phyloP scores from a whole-genome alignment of 75 land plant species.

The Cunninghamia lanceolata region DNA sequence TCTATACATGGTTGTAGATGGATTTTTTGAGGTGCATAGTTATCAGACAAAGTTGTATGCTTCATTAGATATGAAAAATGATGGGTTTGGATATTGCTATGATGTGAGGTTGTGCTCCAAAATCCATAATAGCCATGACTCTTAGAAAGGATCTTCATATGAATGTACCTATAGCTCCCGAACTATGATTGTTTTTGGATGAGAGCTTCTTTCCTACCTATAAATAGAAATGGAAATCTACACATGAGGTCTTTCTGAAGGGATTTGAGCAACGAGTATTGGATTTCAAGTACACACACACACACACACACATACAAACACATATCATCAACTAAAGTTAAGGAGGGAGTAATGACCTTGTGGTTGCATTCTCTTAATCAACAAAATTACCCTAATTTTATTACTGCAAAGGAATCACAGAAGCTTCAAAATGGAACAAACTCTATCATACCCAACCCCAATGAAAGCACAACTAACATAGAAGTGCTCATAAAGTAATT shows the following conservation, averaged over 20 bases:
- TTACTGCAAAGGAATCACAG: slow-evolving; percentile 18
- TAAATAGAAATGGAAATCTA: slow-evolving; percentile 66
- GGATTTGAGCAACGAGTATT: slow-evolving; percentile 48
- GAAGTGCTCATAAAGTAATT: background rate
- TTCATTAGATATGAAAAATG: slow-evolving; percentile 97
- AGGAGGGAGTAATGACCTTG: slow-evolving; percentile 75
- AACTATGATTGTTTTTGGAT: slow-evolving; percentile 82
- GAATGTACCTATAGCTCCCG: slow-evolving; percentile 93
- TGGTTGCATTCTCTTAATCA: slow-evolving; percentile 88
- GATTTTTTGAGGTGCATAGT: slow-evolving; percentile 88
- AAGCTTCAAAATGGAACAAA: slow-evolving; percentile 5
- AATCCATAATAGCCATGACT: slow-evolving; percentile 63
- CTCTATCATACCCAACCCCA: background rate
- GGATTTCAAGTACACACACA: slow-evolving; percentile 67
- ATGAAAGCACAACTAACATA: background rate
- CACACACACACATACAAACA: slow-evolving; percentile 80
- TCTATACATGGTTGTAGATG: too few species aligned
- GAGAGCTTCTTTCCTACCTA: slow-evolving; percentile 85
- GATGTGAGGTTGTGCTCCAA: slow-evolving; percentile 84
- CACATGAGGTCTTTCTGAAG: slow-evolving; percentile 76
- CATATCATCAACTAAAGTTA: slow-evolving; percentile 75
- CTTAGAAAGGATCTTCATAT: slow-evolving; percentile 61
- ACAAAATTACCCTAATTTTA: slow-evolving; percentile 75
- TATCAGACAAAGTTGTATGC: slow-evolving; percentile 96
- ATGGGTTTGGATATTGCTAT: slow-evolving; percentile 92